Evolutionary conservation across 2,329 filamentous ascomycete species (phyloP).

Genomic region (Sporothrix brunneoviolacea): DNA sequence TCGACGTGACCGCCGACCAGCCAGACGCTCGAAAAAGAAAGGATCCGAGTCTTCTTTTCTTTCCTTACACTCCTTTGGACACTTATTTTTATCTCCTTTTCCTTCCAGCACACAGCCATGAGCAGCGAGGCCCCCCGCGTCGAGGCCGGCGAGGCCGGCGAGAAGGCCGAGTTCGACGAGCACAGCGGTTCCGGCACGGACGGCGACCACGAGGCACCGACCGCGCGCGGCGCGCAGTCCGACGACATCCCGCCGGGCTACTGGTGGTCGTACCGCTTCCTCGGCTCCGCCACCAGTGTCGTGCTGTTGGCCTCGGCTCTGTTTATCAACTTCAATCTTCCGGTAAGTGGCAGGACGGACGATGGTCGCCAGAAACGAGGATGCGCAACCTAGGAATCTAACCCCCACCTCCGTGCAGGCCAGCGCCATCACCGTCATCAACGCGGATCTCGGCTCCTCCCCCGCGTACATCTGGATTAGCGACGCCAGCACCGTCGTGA

Average conservation of each 20-base stretch:
- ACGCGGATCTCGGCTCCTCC: conserved; percentile 11
- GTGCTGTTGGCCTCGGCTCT: conserved; percentile 10
- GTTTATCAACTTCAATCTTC: conserved; percentile 11
- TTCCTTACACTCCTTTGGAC: neutral
- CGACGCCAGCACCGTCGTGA: conserved; percentile 13
- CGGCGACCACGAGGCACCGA: conserved; percentile 4
- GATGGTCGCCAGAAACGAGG: neutral
- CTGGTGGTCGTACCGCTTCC: conserved; percentile 14
- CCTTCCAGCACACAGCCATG: neutral
- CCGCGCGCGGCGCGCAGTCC: conserved; percentile 10
- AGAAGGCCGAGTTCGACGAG: conserved; percentile 3
- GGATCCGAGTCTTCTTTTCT: too few relatives aligned
- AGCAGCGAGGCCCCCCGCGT: neutral
- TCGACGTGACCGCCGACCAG: too few relatives aligned
- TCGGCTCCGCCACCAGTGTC: conserved; percentile 11
- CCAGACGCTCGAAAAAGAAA: too few relatives aligned
- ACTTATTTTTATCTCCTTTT: neutral
- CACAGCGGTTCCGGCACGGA: neutral
- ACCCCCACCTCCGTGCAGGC: neutral
- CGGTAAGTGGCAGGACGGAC: neutral
- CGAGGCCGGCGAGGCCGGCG: conserved; percentile 2
- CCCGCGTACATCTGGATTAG: conserved; percentile 15
- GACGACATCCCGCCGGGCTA: conserved; percentile 14
- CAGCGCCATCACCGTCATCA: conserved; percentile 15
- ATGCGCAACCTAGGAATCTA: neutral